A percentile compares a stretch with the other conserved stretches of the same genome.
Conservation (phyloP, 2,329 filamentous ascomycete species). For the Colletotrichum sp. region DNA sequence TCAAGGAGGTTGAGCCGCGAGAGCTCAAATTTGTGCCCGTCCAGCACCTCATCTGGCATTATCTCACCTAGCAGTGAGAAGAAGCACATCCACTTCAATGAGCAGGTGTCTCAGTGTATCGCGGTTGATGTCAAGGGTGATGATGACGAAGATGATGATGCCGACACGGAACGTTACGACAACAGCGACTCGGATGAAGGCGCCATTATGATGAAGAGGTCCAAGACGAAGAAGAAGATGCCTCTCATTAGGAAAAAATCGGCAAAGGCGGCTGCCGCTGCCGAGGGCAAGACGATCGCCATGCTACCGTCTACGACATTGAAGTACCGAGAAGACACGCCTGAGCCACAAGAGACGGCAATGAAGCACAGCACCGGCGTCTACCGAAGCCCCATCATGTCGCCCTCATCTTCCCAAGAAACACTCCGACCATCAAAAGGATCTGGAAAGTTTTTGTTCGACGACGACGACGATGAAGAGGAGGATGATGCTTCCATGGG, state of each 20-base stretch:
- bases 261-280: slow-evolving; percentile 49
- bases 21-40: slow-evolving; percentile 69
- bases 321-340: slow-evolving; percentile 81
- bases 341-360: slow-evolving; percentile 66
- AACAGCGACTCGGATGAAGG: slow-evolving; percentile 78
- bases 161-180: slow-evolving; percentile 39
- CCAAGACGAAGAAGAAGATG: slow-evolving; percentile 61
- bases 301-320: slow-evolving; percentile 87
- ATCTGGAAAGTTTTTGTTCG: slow-evolving; percentile 67
- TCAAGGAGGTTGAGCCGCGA: slow-evolving; percentile 66
- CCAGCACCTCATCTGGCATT: slow-evolving; percentile 73
- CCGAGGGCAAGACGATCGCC: slow-evolving; percentile 84
- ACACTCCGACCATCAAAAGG: slow-evolving; percentile 76
- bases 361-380: slow-evolving; percentile 62
- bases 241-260: slow-evolving; percentile 53
- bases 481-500: slow-evolving; percentile 47
- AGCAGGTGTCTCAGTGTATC: slow-evolving; percentile 94
- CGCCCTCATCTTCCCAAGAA: slow-evolving; percentile 82
- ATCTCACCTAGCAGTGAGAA: slow-evolving; percentile 68
- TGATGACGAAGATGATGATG: slow-evolving; percentile 72
- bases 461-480: slow-evolving; percentile 64
- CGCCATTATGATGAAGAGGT: slow-evolving; percentile 81
- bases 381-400: slow-evolving; percentile 58
- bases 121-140: slow-evolving; percentile 87
- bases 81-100: slow-evolving; percentile 95